Evolutionary conservation across 106 monocot genomes (phyloP), one percentile per base, ranked within the genome.

Genomic region (Acorus gramineus): DNA sequence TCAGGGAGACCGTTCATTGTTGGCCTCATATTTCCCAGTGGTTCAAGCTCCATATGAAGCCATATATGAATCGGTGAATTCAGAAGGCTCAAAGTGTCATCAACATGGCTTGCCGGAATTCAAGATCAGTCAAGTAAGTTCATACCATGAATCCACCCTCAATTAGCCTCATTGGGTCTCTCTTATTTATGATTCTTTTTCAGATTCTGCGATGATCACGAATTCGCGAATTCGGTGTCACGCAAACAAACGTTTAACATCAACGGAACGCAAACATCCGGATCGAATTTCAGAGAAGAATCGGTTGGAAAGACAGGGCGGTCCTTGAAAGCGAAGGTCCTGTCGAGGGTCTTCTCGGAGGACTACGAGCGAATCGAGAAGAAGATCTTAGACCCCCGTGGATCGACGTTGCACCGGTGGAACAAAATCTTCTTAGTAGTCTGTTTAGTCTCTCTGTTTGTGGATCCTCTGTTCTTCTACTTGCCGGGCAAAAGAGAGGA

Each of bases 381-480:
- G 65, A 75, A 67, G 57, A 49, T 88, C 13, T 80, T 82, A 42
- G 85, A 88, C 46, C 88, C 93, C 42, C 79, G 75, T 49, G 85
- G 93, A 11, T 78, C 65, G 2, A 57, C 51, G 12, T 78, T 88
- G 42, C 77, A 78, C 2, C 47, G 42, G 11, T 93, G 93, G 93
- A 88, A 88, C 70, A 85, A 75, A 62, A 69, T 83, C 5, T 85
- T 93, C 68, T 66, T 88, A 0, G 62, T 74, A 0, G 72, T 76
- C 0, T 88, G 85, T 55, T 55, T 93, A 5, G 76, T 78, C 7
- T 88, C 92, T 1, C 80, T 93, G 14, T 93, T 88, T 14, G 66
- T 93, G 7, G 92, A 93, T 49, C 92, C 93, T 28, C 59, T 88
- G 44, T 85, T 93, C 69, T 85, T 93, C 64, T 93, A 80, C 82